phyloP scores from a whole-genome alignment of 2,329 filamentous ascomycete genomes.

The Xylaria hypoxylon region DNA sequence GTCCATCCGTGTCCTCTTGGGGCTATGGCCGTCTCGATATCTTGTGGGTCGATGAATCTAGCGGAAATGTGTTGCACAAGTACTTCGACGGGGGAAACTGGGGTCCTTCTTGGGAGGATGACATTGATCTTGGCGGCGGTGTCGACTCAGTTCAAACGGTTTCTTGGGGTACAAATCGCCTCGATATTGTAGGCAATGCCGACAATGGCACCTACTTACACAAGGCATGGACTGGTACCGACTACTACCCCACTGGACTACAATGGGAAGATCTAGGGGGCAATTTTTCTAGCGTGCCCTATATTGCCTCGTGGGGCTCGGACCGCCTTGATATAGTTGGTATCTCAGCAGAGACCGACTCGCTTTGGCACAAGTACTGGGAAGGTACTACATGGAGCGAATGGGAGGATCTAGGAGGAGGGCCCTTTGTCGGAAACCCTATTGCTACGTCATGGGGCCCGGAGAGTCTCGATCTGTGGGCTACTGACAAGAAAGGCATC shows the following conservation, averaged over 20 bases:
- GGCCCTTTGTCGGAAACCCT: constrained; percentile 38
- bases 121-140: constrained; percentile 33
- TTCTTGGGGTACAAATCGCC: constrained; percentile 37
- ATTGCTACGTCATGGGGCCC: constrained; percentile 37
- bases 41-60: constrained; percentile 32
- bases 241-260: constrained; percentile 14
- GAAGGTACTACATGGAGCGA: constrained; percentile 33
- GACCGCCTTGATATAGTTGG: constrained; percentile 39
- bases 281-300: constrained; percentile 30
- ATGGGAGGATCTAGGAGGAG: constrained; percentile 41
- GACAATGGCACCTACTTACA: constrained; percentile 37
- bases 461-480: constrained; percentile 42
- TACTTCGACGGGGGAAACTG: constrained; percentile 39
- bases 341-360: constrained; percentile 26
- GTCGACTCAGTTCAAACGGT: constrained; percentile 17
- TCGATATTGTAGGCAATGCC: constrained; percentile 39
- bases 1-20: constrained; percentile 40
- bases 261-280: constrained; percentile 41
- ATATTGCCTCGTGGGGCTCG: constrained; percentile 37
- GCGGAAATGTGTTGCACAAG: constrained; percentile 40
- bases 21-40: constrained; percentile 39
- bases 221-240: constrained; percentile 42
- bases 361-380: constrained; percentile 39
- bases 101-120: constrained; percentile 41
- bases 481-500: constrained; percentile 27